Conservation (phyloP, 345 rosid genomes). For the Brassica nigra region DNA sequence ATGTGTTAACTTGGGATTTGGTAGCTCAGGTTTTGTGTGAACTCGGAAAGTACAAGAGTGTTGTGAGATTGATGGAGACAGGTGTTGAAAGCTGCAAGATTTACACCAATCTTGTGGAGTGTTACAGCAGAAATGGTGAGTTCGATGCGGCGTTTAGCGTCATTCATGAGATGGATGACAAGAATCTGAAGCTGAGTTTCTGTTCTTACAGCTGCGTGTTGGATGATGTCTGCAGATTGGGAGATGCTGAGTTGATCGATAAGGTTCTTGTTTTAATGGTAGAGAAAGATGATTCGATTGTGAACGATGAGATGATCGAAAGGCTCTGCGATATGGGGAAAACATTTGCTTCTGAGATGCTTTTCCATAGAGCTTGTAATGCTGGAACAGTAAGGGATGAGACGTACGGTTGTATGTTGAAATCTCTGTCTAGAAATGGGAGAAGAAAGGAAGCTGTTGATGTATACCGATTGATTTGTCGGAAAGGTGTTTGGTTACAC, state of each 20-base stretch:
- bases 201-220: slow-evolving; percentile 54
- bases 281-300: slow-evolving; percentile 37
- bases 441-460: slow-evolving; percentile 56
- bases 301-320: slow-evolving; percentile 46
- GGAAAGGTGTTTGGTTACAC: slow-evolving; percentile 38
- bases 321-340: slow-evolving; percentile 63
- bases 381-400: slow-evolving; percentile 40
- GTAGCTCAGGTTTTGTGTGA: slow-evolving; percentile 54
- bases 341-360: slow-evolving; percentile 58
- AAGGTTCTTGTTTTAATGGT: slow-evolving; percentile 48
- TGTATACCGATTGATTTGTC: slow-evolving; percentile 41
- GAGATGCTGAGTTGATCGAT: slow-evolving; percentile 47
- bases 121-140: slow-evolving; percentile 53
- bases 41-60: slow-evolving; percentile 49
- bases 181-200: slow-evolving; percentile 52
- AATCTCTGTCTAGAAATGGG: slow-evolving; percentile 48
- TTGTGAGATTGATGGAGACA: slow-evolving; percentile 50
- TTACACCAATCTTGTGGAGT: slow-evolving; percentile 55
- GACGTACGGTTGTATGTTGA: slow-evolving; percentile 59
- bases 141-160: slow-evolving; percentile 47
- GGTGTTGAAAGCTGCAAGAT: slow-evolving; percentile 54
- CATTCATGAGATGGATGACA: slow-evolving; percentile 54
- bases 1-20: slow-evolving; percentile 56
- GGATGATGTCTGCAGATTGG: slow-evolving; percentile 63
- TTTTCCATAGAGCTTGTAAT: slow-evolving; percentile 52